phyloP scores from a whole-genome alignment of 2,329 filamentous ascomycete species.

The Aaosphaeria arxii region DNA sequence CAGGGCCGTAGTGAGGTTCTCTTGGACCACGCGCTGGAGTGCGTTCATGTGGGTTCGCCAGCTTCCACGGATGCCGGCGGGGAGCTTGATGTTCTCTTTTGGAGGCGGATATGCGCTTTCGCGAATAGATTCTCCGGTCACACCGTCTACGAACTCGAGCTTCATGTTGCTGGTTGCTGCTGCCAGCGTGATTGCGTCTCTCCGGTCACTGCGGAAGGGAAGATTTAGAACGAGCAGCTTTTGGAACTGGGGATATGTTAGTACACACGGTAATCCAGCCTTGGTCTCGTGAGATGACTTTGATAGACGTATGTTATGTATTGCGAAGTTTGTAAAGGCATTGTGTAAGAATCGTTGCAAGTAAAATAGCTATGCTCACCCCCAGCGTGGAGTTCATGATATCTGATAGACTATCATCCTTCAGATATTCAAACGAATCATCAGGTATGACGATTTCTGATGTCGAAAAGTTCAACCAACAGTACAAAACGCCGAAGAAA shows the following conservation, averaged over 20 bases:
- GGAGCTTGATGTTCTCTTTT: constrained; percentile 24
- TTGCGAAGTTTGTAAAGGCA: too few species aligned
- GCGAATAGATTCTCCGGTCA: constrained; percentile 36
- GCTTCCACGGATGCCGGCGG: constrained; percentile 24
- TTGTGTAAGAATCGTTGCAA: too few species aligned
- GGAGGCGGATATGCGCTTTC: constrained; percentile 27
- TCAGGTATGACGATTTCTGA: constrained; percentile 14
- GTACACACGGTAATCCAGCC: neutral
- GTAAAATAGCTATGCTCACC: constrained; percentile 9
- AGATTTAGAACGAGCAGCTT: constrained; percentile 55
- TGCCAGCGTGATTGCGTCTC: constrained; percentile 51
- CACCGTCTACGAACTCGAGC: constrained; percentile 50
- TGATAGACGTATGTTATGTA: too few species aligned
- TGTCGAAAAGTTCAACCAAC: constrained; percentile 15
- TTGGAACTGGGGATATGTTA: constrained; percentile 43
- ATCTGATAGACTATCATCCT: constrained; percentile 19
- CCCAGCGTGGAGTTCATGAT: constrained; percentile 27
- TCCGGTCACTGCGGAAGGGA: constrained; percentile 50
- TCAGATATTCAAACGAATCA: constrained; percentile 19
- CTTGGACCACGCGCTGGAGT: constrained; percentile 21
- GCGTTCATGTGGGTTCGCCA: constrained; percentile 34
- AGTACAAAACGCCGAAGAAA: constrained; percentile 19
- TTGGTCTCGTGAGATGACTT: too few species aligned
- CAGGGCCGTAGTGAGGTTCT: constrained; percentile 30
- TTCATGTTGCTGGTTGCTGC: constrained; percentile 48